Conservation (phyloP, 1,284 basidiomycete genomes). For the Ceratobasidium sp. region DNA sequence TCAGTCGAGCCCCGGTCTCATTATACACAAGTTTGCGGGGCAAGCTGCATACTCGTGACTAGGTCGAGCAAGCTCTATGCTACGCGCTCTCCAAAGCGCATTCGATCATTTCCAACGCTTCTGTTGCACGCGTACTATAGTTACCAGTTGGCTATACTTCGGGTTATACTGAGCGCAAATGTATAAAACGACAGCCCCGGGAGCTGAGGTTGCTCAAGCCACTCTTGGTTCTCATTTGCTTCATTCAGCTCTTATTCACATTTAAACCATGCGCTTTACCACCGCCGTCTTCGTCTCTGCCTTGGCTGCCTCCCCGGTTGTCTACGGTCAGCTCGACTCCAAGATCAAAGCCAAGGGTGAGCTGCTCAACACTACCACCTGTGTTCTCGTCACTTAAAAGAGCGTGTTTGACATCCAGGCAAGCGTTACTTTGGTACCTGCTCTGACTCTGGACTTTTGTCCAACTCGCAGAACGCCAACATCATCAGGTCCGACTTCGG, state of each 20-base stretch:
- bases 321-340: slow-evolving; percentile 28
- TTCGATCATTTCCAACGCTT: not conserved
- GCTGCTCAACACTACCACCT: too few species aligned
- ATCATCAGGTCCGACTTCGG: slow-evolving; percentile 47
- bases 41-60: not conserved
- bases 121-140: not conserved
- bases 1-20: not conserved
- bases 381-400: too few species aligned
- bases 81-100: not conserved
- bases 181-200: slow-evolving; percentile 4
- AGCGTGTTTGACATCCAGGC: not conserved
- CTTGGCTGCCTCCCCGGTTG: slow-evolving; percentile 22
- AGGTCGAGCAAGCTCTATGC: too few species aligned
- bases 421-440: not conserved
- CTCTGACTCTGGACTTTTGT: slow-evolving; percentile 14
- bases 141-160: slow-evolving; percentile 17
- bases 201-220: not conserved
- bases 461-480: not conserved
- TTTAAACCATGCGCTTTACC: slow-evolving; percentile 21
- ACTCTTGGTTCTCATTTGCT: not conserved
- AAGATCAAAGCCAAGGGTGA: slow-evolving; percentile 35
- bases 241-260: not conserved
- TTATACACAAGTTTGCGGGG: not conserved
- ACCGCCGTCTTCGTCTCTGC: not conserved
- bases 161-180: not conserved